These are phyloP conservation scores for Yamadazyma atmosphaerica DNA, from an alignment of 1,139 yeast species.

Conservation along the genomic window DNA sequence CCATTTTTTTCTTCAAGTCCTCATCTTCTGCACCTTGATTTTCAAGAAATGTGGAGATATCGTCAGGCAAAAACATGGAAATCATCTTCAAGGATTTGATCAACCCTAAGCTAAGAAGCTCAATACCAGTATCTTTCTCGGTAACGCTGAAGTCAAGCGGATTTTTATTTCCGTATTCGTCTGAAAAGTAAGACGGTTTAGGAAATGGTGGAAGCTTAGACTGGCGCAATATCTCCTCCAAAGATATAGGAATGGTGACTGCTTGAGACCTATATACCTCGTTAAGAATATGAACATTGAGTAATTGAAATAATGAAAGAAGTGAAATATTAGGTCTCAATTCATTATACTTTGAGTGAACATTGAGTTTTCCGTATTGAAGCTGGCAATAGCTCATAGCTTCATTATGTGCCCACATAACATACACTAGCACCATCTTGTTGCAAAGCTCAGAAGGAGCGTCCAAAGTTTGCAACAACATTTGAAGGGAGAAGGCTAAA, in stretches of 20 bases:
- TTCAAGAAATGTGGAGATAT: constrained; percentile 1
- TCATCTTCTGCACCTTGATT: not conserved
- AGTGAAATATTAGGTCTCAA: constrained; percentile 28
- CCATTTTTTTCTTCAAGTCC: not conserved
- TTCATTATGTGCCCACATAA: constrained; percentile 11
- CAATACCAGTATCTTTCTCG: constrained; percentile 4
- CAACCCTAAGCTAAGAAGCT: constrained; percentile 8
- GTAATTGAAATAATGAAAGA: constrained; percentile 13
- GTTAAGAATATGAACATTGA: constrained; percentile 8
- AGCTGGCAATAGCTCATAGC: constrained; percentile 13
- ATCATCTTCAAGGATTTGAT: constrained; percentile 8
- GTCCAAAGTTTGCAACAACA: constrained; percentile 27
- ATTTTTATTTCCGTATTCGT: constrained; percentile 9
- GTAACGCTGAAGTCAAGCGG: constrained; percentile 11
- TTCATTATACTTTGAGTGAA: constrained; percentile 22
- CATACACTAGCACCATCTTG: constrained; percentile 11
- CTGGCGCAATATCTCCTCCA: constrained; percentile 12
- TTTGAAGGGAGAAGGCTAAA: constrained; percentile 9
- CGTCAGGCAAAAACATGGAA: constrained; percentile 9
- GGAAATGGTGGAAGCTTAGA: constrained; percentile 32
- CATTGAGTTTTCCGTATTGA: constrained; percentile 14
- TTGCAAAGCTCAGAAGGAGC: constrained; percentile 17
- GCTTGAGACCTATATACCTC: not conserved
- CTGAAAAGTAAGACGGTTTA: constrained; percentile 19
- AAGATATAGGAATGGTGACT: constrained; percentile 17